phyloP scores from a whole-genome alignment of 805 yeast species.

The Zygosaccharomyces kombuchaensis region DNA sequence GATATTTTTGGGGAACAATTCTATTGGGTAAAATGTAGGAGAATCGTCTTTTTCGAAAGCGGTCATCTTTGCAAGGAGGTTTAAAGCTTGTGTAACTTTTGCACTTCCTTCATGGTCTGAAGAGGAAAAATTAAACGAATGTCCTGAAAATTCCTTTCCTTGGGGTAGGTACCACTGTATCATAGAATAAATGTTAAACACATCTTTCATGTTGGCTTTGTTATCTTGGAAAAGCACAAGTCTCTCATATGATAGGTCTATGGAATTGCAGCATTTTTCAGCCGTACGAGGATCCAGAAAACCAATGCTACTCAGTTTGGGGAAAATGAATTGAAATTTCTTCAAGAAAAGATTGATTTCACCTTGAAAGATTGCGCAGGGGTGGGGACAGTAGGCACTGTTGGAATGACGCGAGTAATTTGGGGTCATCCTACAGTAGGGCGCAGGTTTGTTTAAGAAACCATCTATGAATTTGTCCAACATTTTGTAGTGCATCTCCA shows the following conservation, averaged over 20 bases:
- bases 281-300: conserved; percentile 11
- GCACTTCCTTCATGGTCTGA: conserved; percentile 11
- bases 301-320: conserved; percentile 12
- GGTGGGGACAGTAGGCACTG: too few species aligned
- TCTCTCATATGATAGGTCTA: conserved; percentile 21
- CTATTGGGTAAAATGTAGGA: conserved; percentile 18
- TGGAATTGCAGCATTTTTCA: conserved; percentile 22
- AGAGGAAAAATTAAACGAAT: conserved; percentile 20
- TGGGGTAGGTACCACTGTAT: conserved; percentile 24
- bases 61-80: conserved; percentile 18
- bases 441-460: too few species aligned
- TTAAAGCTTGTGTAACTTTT: conserved; percentile 14
- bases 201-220: conserved; percentile 12
- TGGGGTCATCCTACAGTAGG: too few species aligned
- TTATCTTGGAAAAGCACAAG: conserved; percentile 14
- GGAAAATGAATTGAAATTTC: conserved; percentile 10
- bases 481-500: conserved; percentile 21
- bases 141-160: conserved; percentile 23
- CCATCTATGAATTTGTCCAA: conserved; percentile 20
- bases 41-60: conserved; percentile 24
- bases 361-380: too few species aligned
- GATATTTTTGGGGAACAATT: conserved; percentile 25
- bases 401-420: too few species aligned
- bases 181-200: conserved; percentile 25
- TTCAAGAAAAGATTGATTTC: too few species aligned